Base-by-base conservation (phyloP, 176 grass and related monocot species). In the Saccharum officinarum region DNA sequence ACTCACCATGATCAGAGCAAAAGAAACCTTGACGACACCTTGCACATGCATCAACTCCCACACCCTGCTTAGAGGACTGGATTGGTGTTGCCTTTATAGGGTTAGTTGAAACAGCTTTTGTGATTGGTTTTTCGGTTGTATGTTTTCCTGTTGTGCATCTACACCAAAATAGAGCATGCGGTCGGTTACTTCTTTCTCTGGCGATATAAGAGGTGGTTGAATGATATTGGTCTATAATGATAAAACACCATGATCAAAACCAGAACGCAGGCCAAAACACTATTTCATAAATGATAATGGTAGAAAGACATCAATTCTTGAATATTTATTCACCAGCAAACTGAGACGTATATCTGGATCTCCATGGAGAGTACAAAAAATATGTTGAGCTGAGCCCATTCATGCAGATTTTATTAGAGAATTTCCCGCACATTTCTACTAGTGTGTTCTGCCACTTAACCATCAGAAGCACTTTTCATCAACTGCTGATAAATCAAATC, bases 1-100 rank as follows among this genome's bases (percentile, higher is more conserved):
- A 92, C 86, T 90, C 79, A 98, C 93, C 97, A 85, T 98, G 97
- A 80, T 98, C 93, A 59, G 97, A 98, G 81, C 97, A 98, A 88
- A 98, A 98, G 75, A 94, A 98, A 83, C 92, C 93, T 67, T 98
- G 97, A 52, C 86, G 90, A 81, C 97, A 98, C 50, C 97, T 93
- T 54, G 86, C 89, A 52, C 97, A 98, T 54, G 76, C 77, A 52
- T 92, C 92, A 47, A 50, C 71, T 77, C 61, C 74, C n/a, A 75
- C 89, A 16, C 71, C 74, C 82, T 89, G 91, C 55, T 66, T 75
- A 73, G 83, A 83, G 42, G 82, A 36, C 67, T 86, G 89, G 45
- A 92, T 13, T 18, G 86, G 88, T 31, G 87, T 87, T 69, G 79
- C 80, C 61, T 88, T 96, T 38, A 23, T 55, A 14, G 71, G 76